These are phyloP conservation scores for Podospora sp. DNA, from an alignment of 495 filamentous ascomycete genomes.

Conservation along the genomic window DNA sequence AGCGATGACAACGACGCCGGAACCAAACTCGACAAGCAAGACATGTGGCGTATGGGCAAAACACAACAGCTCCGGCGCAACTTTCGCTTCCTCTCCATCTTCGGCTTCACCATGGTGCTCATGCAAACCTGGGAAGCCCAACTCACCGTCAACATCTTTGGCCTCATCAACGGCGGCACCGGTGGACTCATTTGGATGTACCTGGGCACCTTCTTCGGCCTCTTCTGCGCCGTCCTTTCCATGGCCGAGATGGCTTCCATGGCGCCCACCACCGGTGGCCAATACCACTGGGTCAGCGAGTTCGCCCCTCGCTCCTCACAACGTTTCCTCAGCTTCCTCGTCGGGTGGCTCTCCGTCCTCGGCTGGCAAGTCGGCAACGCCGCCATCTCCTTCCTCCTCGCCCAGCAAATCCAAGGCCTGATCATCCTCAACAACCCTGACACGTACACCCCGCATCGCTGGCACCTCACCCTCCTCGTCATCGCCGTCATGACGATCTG, in stretches of 20 bases:
- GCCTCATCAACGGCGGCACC: slow-evolving; percentile 36
- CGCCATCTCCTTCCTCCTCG: slow-evolving; percentile 56
- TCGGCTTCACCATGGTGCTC: slow-evolving; percentile 51
- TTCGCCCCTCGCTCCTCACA: slow-evolving; percentile 57
- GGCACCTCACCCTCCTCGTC: slow-evolving; percentile 63
- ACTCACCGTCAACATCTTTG: slow-evolving; percentile 22
- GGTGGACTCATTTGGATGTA: slow-evolving; percentile 37
- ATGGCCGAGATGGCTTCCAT: slow-evolving; percentile 38
- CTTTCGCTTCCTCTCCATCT: slow-evolving; percentile 50
- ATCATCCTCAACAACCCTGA: slow-evolving; percentile 54
- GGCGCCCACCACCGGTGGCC: slow-evolving; percentile 40
- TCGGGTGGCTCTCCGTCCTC: slow-evolving; percentile 62
- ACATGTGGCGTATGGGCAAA: slow-evolving; percentile 24
- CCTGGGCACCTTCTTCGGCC: slow-evolving; percentile 33
- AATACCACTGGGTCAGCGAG: slow-evolving; percentile 60
- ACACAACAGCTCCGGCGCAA: slow-evolving; percentile 34
- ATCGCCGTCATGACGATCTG: slow-evolving; percentile 54
- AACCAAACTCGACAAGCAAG: slow-evolving; percentile 1
- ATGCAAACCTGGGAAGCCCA: slow-evolving; percentile 55
- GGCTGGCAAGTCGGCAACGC: slow-evolving; percentile 64
- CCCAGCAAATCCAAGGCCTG: slow-evolving; percentile 61
- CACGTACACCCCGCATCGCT: slow-evolving; percentile 51
- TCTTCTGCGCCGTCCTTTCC: slow-evolving; percentile 29
- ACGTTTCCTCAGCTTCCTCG: slow-evolving; percentile 62
- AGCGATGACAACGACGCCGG: not conserved